Evolutionary conservation across 2,329 filamentous ascomycete genomes (phyloP).

Genomic region (Sporothrix phasma): DNA sequence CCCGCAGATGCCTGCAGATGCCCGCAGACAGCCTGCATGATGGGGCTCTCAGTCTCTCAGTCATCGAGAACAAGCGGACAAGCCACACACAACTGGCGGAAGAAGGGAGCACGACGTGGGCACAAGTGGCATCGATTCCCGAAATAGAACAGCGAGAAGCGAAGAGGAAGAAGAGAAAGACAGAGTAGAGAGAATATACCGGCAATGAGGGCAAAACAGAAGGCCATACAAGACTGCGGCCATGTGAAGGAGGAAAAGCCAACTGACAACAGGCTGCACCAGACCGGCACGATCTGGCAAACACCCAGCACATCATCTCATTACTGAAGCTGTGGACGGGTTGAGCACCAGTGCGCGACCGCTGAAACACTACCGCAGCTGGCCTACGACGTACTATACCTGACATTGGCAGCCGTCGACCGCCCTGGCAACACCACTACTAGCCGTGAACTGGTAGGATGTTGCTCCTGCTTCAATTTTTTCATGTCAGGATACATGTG

Average conservation of each 20-base stretch:
- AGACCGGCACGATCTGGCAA: neutral
- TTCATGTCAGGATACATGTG: no score
- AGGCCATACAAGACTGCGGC: neutral
- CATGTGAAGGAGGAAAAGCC: neutral
- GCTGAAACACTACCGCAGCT: no score
- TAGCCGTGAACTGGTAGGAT: no score
- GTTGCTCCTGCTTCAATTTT: no score
- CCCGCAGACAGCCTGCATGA: neutral
- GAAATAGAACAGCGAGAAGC: constrained; percentile 12
- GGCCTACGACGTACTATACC: no score
- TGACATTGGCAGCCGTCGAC: neutral
- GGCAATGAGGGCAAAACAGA: neutral
- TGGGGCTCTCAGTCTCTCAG: neutral
- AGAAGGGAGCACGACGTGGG: constrained; percentile 10
- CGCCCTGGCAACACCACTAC: neutral
- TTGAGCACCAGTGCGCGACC: no score
- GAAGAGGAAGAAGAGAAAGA: neutral
- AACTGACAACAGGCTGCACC: no score
- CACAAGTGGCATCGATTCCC: neutral
- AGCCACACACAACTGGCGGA: constrained; percentile 6
- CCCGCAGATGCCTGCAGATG: neutral
- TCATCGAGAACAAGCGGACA: neutral
- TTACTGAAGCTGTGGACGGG: neutral
- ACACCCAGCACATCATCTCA: neutral
- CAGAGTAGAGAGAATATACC: neutral